Evolutionary conservation across 2,329 filamentous ascomycete genomes (phyloP).

Genomic region (Dothideomycetes sp.): DNA sequence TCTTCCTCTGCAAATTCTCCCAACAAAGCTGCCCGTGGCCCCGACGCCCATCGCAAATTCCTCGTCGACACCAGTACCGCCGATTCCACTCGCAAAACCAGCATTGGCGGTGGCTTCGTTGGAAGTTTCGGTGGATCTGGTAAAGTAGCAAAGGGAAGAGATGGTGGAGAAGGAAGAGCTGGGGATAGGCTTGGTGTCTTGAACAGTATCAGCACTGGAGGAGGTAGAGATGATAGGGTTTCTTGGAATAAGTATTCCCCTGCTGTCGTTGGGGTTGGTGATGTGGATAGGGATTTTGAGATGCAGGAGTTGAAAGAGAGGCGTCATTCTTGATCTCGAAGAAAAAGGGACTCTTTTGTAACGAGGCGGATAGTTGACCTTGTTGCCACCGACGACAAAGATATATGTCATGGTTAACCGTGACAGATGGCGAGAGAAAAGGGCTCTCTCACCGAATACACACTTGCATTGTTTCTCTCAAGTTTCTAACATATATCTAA

Average conservation of each 20-base stretch:
- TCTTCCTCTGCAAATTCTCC: slow-evolving; percentile 26
- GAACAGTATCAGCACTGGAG: slow-evolving; percentile 1
- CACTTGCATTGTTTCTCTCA: too few species aligned
- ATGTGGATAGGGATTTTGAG: slow-evolving; percentile 15
- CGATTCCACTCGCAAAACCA: slow-evolving; percentile 1
- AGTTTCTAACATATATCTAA: too few species aligned
- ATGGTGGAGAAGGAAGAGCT: not conserved
- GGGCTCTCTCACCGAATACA: too few species aligned
- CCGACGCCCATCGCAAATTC: slow-evolving; percentile 15
- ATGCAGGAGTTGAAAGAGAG: slow-evolving; percentile 16
- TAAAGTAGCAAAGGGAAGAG: not conserved
- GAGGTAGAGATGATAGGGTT: not conserved
- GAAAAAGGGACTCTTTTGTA: too few species aligned
- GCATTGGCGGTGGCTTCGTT: not conserved
- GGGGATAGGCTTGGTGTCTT: slow-evolving; percentile 3
- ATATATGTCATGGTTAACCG: too few species aligned
- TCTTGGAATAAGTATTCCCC: not conserved
- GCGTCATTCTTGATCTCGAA: too few species aligned
- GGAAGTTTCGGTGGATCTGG: not conserved
- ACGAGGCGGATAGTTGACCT: too few species aligned
- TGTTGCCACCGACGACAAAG: too few species aligned
- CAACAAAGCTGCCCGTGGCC: slow-evolving; percentile 10
- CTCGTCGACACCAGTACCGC: slow-evolving; percentile 9
- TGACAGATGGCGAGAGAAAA: too few species aligned
- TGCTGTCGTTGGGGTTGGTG: not conserved